These are phyloP conservation scores for Umbilicaria muhlenbergii DNA, from an alignment of 495 filamentous ascomycete genomes.

Conservation along the genomic window DNA sequence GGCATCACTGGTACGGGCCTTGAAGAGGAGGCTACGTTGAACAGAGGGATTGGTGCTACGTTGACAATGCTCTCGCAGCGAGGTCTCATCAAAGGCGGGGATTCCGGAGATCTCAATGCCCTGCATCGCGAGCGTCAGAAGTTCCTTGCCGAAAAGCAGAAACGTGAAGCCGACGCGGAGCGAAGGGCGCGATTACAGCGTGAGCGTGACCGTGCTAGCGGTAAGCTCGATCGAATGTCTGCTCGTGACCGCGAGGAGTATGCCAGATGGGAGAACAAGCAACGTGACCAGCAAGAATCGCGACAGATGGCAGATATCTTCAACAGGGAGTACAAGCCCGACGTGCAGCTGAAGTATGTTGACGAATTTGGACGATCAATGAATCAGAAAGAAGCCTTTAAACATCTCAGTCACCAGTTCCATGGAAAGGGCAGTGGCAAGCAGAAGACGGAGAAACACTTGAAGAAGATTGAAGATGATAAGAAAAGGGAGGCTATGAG, in stretches of 20 bases:
- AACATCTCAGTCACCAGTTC: constrained; percentile 89
- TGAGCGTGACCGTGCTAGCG: constrained; percentile 69
- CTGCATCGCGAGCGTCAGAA: constrained; percentile 56
- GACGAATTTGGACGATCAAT: constrained; percentile 75
- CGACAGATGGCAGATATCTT: constrained; percentile 71
- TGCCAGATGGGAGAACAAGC: constrained; percentile 70
- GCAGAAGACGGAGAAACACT: constrained; percentile 89
- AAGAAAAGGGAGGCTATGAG: constrained; percentile 72
- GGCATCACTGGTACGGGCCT: constrained; percentile 58
- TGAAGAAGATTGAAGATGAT: constrained; percentile 96
- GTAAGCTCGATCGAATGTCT: constrained; percentile 72
- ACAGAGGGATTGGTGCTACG: constrained; percentile 64
- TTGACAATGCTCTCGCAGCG: constrained; percentile 70
- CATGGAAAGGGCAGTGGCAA: constrained; percentile 96
- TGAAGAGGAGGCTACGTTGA: constrained; percentile 68
- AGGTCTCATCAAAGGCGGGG: constrained; percentile 52
- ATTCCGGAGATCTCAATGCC: constrained; percentile 46
- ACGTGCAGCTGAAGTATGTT: constrained; percentile 76
- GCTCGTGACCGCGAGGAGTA: constrained; percentile 82
- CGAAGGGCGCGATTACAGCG: constrained; percentile 65
- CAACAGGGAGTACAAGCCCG: constrained; percentile 73
- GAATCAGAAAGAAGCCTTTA: constrained; percentile 91
- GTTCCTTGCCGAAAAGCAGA: constrained; percentile 69
- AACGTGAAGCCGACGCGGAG: constrained; percentile 60
- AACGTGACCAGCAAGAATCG: constrained; percentile 67